Evolutionary conservation across 2,329 filamentous ascomycete species (phyloP).

Genomic region (Trichoderma lentiforme): DNA sequence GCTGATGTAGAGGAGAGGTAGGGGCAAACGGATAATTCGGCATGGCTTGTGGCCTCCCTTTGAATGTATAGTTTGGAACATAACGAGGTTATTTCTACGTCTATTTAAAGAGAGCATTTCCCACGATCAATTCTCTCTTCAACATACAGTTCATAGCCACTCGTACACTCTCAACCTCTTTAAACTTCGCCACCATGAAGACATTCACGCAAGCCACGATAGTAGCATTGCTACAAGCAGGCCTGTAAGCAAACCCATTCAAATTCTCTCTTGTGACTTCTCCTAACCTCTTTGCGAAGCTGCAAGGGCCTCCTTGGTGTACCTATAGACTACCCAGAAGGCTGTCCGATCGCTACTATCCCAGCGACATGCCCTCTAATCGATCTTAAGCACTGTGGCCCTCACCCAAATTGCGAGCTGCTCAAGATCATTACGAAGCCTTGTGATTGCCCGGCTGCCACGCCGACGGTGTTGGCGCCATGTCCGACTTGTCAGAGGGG

Average conservation of each 20-base stretch:
- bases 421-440: not conserved
- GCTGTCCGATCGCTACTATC: not conserved
- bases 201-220: not conserved
- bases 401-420: not conserved
- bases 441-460: not conserved
- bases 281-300: not conserved
- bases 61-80: not conserved
- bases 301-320: not conserved
- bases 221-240: not conserved
- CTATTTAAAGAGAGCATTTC: not conserved
- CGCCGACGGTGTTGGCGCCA: not conserved
- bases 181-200: not conserved
- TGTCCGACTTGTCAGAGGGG: conserved; percentile 2
- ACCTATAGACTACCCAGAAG: not conserved
- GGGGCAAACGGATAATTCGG: not conserved
- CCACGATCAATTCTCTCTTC: not conserved
- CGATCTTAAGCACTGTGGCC: not conserved
- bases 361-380: not conserved
- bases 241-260: not conserved
- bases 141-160: not conserved
- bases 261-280: too few relatives aligned
- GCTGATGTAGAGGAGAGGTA: not conserved
- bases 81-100: not conserved
- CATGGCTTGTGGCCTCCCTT: not conserved
- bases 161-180: not conserved